phyloP scores from a whole-genome alignment of 106 monocot genomes.

The Dendrobium chrysotoxum region DNA sequence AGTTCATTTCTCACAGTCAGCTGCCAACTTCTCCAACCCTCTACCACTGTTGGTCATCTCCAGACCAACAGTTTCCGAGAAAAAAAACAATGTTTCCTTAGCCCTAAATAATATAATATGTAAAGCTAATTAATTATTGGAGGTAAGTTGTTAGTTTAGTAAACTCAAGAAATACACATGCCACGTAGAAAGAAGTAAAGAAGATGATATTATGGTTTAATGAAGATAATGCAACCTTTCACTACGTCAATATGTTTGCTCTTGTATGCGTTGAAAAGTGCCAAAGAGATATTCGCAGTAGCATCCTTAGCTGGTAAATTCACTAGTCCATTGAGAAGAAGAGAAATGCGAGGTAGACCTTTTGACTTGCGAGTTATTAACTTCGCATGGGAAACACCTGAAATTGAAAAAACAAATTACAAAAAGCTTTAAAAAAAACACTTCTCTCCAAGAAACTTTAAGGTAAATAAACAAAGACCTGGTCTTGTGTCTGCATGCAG shows the following conservation, averaged over 20 bases:
- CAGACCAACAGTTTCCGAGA: background rate
- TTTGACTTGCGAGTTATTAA: conserved; percentile 61
- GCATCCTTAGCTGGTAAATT: conserved; percentile 36
- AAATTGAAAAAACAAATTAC: background rate
- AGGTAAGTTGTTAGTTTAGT: background rate
- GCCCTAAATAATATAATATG: background rate
- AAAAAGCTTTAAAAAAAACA: too few species aligned
- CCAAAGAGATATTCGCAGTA: conserved; percentile 33
- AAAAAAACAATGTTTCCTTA: background rate
- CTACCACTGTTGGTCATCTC: too few species aligned
- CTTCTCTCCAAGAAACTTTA: background rate
- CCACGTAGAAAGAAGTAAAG: background rate
- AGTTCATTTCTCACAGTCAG: too few species aligned
- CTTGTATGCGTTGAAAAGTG: conserved; percentile 41
- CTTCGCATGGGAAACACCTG: conserved; percentile 16
- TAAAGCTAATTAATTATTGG: background rate
- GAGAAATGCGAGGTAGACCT: conserved; percentile 60
- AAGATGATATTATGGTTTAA: background rate
- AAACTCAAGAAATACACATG: background rate
- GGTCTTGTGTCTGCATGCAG: background rate
- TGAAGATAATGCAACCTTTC: conserved; percentile 31
- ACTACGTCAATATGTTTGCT: conserved; percentile 25
- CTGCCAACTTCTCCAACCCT: too few species aligned
- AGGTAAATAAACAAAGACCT: background rate
- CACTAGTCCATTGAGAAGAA: conserved; percentile 34